These are phyloP conservation scores for Tubosaeta sp. DNA, from an alignment of 768 basidiomycete species.

Conservation along the genomic window DNA sequence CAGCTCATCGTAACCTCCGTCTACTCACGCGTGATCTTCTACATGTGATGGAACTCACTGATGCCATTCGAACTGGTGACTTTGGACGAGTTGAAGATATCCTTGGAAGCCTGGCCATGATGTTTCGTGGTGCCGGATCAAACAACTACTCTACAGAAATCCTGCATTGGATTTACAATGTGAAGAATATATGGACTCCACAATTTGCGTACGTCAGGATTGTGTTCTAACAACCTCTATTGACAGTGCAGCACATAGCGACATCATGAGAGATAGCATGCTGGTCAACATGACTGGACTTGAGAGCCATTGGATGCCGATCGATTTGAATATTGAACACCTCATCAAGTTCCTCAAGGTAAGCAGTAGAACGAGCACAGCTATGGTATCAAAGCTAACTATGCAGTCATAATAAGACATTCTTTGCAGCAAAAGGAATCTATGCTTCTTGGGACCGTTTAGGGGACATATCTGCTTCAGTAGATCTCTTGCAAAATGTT, in stretches of 20 bases:
- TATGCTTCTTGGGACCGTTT: conserved; percentile 31
- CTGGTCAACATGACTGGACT: conserved; percentile 32
- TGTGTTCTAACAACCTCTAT: background rate
- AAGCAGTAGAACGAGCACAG: background rate
- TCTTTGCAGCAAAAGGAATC: conserved; percentile 27
- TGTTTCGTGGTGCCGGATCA: conserved; percentile 17
- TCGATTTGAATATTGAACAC: conserved; percentile 39
- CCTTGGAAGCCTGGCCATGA: conserved; percentile 9
- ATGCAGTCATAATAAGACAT: background rate
- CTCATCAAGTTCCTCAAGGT: conserved; percentile 33
- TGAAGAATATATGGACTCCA: conserved; percentile 32
- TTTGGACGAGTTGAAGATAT: conserved; percentile 31
- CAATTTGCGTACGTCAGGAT: conserved; percentile 23
- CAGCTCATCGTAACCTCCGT: background rate
- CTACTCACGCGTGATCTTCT: background rate
- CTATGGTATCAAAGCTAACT: background rate
- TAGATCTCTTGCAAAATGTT: conserved; percentile 27
- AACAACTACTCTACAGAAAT: conserved; percentile 21
- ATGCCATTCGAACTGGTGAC: conserved; percentile 21
- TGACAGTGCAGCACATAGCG: background rate
- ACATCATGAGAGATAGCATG: conserved; percentile 36
- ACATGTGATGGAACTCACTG: background rate
- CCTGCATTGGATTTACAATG: conserved; percentile 17
- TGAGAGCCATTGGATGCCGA: conserved; percentile 31
- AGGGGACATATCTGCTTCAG: conserved; percentile 28